Percentiles rank a stretch among this genome's conserved stretches.
phyloP scores from a whole-genome alignment of 257 asterid species.

The Verbascum thapsus region DNA sequence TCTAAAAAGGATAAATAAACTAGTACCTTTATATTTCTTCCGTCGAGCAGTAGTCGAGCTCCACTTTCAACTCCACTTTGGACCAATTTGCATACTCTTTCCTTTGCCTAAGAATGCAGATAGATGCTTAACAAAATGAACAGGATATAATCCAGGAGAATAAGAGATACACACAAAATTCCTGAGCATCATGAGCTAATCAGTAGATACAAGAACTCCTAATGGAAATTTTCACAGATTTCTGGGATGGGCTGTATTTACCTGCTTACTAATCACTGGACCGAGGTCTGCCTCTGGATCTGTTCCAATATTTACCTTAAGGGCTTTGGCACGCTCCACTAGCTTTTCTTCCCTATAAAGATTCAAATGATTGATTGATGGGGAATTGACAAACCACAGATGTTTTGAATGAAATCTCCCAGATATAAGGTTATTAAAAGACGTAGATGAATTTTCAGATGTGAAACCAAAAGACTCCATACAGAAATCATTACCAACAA shows the following conservation, averaged over 20 bases:
- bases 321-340: conserved; percentile 86
- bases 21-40: conserved; percentile 80
- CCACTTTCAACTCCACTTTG: conserved; percentile 87
- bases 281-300: conserved; percentile 98
- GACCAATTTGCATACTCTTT: conserved; percentile 75
- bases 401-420: conserved; percentile 5
- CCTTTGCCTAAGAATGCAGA: conserved; percentile 71
- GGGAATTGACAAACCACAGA: not conserved
- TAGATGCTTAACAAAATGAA: conserved; percentile 17
- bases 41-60: conserved; percentile 87
- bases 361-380: conserved; percentile 10
- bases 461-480: conserved; percentile 5
- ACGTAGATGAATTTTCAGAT: not conserved
- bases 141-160: conserved; percentile 4
- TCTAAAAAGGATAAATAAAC: not conserved
- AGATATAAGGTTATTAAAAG: not conserved
- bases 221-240: too few relatives aligned
- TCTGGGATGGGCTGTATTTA: too few relatives aligned
- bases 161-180: conserved; percentile 11
- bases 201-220: conserved; percentile 1
- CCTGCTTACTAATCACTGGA: conserved; percentile 97
- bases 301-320: conserved; percentile 82
- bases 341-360: conserved; percentile 85
- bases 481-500: not conserved
- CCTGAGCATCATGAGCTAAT: conserved; percentile 9